Conservation (phyloP, 306 rosid genomes). For the Malus fusca region DNA sequence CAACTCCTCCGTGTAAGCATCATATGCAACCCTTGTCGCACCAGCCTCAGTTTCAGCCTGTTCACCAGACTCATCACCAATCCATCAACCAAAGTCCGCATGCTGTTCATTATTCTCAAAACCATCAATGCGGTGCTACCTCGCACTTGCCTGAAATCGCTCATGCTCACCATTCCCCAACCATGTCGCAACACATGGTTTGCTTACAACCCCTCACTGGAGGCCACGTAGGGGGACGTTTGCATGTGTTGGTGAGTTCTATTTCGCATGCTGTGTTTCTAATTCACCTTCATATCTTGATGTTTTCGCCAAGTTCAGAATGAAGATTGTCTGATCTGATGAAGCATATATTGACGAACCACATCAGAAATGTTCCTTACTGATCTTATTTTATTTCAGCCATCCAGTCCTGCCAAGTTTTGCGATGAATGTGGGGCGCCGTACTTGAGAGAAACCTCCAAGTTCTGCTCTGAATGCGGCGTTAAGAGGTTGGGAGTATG, state of each 20-base stretch:
- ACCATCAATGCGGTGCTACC: constrained; percentile 62
- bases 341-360: not conserved
- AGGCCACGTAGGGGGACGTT: constrained; percentile 72
- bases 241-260: constrained; percentile 75
- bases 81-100: constrained; percentile 73
- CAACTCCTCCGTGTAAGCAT: constrained; percentile 57
- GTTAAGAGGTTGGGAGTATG: constrained; percentile 74
- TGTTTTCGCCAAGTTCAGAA: not conserved
- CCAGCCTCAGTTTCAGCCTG: constrained; percentile 76
- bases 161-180: constrained; percentile 71
- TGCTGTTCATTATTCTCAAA: constrained; percentile 60
- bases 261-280: not conserved
- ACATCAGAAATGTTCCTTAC: not conserved
- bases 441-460: constrained; percentile 83
- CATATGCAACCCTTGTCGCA: constrained; percentile 62
- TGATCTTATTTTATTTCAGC: constrained; percentile 37
- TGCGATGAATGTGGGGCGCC: constrained; percentile 91
- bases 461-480: constrained; percentile 91
- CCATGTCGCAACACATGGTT: constrained; percentile 74
- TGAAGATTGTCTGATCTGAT: not conserved
- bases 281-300: not conserved
- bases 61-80: constrained; percentile 71
- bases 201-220: constrained; percentile 69
- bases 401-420: constrained; percentile 74
- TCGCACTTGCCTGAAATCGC: constrained; percentile 70